Evolutionary conservation across 2,329 filamentous ascomycete genomes (phyloP).

Genomic region (Ceratocystis smalleyi): DNA sequence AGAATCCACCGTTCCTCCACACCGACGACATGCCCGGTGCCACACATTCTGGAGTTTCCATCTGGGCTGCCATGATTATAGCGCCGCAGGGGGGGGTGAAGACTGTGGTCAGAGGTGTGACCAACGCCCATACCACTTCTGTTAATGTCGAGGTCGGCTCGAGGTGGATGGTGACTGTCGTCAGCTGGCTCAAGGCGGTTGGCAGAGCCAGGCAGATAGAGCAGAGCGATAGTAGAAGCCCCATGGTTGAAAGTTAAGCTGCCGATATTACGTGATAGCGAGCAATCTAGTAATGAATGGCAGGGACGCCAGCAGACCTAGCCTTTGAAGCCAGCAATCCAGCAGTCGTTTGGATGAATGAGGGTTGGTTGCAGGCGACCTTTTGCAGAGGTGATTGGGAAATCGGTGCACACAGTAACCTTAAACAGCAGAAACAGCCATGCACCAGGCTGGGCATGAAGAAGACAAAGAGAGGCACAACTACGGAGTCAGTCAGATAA

Average conservation of each 20-base stretch:
- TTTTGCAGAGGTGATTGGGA: neutral
- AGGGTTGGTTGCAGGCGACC: neutral
- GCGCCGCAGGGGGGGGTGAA: slow-evolving; percentile 13
- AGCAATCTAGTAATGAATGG: neutral
- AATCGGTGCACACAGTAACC: neutral
- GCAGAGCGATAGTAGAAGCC: neutral
- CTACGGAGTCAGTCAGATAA: neutral
- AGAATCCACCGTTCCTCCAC: slow-evolving; percentile 22
- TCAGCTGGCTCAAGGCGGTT: neutral
- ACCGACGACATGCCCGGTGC: slow-evolving; percentile 17
- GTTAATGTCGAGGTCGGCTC: slow-evolving; percentile 1
- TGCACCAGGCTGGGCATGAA: neutral
- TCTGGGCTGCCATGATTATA: slow-evolving; percentile 7
- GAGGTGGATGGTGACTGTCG: slow-evolving; percentile 5
- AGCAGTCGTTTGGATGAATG: neutral
- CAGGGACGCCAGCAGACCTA: neutral
- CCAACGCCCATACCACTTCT: neutral
- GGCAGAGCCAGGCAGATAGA: neutral
- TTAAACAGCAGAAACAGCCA: neutral
- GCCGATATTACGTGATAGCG: neutral
- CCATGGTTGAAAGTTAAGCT: neutral
- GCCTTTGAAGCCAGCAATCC: neutral
- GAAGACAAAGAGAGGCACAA: neutral
- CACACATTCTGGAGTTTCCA: slow-evolving; percentile 9
- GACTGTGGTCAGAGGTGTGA: slow-evolving; percentile 11